Evolutionary conservation across 1,139 yeast species (phyloP).

Genomic region (Suhomyces kunorum): DNA sequence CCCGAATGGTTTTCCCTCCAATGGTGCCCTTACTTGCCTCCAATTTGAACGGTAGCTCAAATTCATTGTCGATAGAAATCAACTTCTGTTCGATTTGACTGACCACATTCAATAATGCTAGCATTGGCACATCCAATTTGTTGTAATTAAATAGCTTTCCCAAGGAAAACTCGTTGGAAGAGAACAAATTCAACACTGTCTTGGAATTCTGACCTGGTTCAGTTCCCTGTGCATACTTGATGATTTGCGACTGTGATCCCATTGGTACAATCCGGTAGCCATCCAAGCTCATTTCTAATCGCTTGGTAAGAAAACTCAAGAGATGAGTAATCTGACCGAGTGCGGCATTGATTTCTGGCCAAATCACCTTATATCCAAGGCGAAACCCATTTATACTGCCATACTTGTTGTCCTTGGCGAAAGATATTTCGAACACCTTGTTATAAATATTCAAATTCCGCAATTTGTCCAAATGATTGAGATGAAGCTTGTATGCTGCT

Average conservation of each 20-base stretch:
- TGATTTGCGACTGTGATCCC: slow-evolving; percentile 83
- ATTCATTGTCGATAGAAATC: slow-evolving; percentile 49
- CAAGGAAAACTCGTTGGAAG: slow-evolving; percentile 66
- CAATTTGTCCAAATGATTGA: slow-evolving; percentile 66
- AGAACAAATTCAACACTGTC: slow-evolving; percentile 50
- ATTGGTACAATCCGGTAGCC: slow-evolving; percentile 73
- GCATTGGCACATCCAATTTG: slow-evolving; percentile 74
- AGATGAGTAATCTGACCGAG: slow-evolving; percentile 80
- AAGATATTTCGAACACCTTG: slow-evolving; percentile 79
- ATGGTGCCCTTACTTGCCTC: slow-evolving; percentile 55
- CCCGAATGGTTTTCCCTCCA: slow-evolving; percentile 74
- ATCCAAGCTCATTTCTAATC: slow-evolving; percentile 55
- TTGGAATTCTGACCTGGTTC: slow-evolving; percentile 13
- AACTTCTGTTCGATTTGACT: slow-evolving; percentile 56
- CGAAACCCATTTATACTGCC: slow-evolving; percentile 88
- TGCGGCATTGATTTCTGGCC: slow-evolving; percentile 94
- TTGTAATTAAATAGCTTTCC: slow-evolving; percentile 71
- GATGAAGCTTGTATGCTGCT: slow-evolving; percentile 59
- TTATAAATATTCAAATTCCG: slow-evolving; percentile 78
- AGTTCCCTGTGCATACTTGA: slow-evolving; percentile 39
- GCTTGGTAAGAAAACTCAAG: slow-evolving; percentile 61
- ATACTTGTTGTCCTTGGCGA: slow-evolving; percentile 64
- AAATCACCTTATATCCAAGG: slow-evolving; percentile 72
- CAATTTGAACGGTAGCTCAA: slow-evolving; percentile 69
- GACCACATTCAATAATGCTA: slow-evolving; percentile 66